These are phyloP conservation scores for Strobilomyces confusus DNA, from an alignment of 768 basidiomycete genomes.

Conservation along the genomic window DNA sequence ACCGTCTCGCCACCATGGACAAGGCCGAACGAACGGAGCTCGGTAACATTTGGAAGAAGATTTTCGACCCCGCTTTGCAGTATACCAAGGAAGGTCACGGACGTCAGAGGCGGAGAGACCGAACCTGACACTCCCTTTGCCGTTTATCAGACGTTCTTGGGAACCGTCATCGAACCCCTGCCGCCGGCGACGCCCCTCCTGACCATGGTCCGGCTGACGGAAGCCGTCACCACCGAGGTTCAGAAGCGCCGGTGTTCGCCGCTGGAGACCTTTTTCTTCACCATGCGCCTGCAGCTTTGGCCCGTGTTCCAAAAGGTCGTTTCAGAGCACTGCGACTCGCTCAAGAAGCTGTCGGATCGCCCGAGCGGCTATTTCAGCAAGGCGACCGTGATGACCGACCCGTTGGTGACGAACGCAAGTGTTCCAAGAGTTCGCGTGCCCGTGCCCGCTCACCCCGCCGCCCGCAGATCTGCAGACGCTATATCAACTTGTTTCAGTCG, in stretches of 20 bases:
- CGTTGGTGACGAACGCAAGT: conserved; percentile 57
- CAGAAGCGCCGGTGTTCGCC: conserved; percentile 77
- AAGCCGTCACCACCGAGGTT: conserved; percentile 70
- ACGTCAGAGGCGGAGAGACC: not conserved
- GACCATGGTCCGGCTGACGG: conserved; percentile 88
- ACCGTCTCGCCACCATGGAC: conserved; percentile 33
- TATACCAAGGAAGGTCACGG: conserved; percentile 63
- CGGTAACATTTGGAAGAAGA: conserved; percentile 81
- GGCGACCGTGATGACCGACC: conserved; percentile 61
- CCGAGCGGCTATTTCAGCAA: conserved; percentile 60
- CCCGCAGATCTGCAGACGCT: conserved; percentile 65
- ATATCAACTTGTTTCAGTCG: conserved; percentile 76
- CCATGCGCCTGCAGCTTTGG: conserved; percentile 84
- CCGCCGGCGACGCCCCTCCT: conserved; percentile 77
- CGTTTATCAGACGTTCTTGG: conserved; percentile 56
- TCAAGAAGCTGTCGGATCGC: conserved; percentile 82
- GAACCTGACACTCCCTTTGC: not conserved
- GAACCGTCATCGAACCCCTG: conserved; percentile 62
- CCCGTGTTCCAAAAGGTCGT: conserved; percentile 89
- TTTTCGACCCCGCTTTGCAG: conserved; percentile 87
- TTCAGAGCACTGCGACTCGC: conserved; percentile 74
- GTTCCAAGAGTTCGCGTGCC: not conserved
- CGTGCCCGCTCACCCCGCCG: not conserved
- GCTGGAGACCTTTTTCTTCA: conserved; percentile 77
- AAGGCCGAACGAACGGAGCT: conserved; percentile 61